Evolutionary conservation across 495 filamentous ascomycete genomes (phyloP).

Genomic region (Penicillium malachiteum): DNA sequence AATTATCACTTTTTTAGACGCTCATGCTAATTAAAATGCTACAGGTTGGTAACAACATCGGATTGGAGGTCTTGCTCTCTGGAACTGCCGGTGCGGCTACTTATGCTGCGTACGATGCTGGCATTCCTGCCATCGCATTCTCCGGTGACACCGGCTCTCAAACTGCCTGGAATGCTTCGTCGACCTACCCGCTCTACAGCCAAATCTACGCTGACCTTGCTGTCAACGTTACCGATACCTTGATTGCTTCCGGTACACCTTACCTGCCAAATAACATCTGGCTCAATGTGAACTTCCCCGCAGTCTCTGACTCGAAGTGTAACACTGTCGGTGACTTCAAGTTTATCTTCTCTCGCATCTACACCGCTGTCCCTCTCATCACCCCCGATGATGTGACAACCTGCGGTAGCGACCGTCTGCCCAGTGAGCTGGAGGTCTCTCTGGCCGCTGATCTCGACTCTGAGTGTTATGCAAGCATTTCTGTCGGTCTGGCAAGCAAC

Average conservation of each 20-base stretch:
- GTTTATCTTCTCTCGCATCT: slow-evolving; percentile 61
- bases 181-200: slow-evolving; percentile 47
- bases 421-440: slow-evolving; percentile 54
- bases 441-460: slow-evolving; percentile 36
- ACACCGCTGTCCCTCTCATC: slow-evolving; percentile 45
- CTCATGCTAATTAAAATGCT: neutral
- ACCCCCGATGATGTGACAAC: slow-evolving; percentile 54
- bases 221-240: slow-evolving; percentile 50
- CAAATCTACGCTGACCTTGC: slow-evolving; percentile 61
- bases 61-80: slow-evolving; percentile 50
- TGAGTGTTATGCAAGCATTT: slow-evolving; percentile 62
- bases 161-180: slow-evolving; percentile 49
- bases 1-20: neutral
- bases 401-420: slow-evolving; percentile 55
- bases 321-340: slow-evolving; percentile 48
- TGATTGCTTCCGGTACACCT: slow-evolving; percentile 55
- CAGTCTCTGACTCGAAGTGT: slow-evolving; percentile 46
- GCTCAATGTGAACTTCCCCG: slow-evolving; percentile 68
- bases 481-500: slow-evolving; percentile 55
- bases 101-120: slow-evolving; percentile 51
- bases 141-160: slow-evolving; percentile 50
- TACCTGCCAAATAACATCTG: slow-evolving; percentile 58
- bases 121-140: slow-evolving; percentile 66
- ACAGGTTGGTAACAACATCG: slow-evolving; percentile 55
- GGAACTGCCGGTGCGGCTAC: slow-evolving; percentile 63